Evolutionary conservation across 192 early-diverging fungal genomes (phyloP), one percentile per base, ranked within the genome.

Genomic region (Martensiomyces pterosporus): DNA sequence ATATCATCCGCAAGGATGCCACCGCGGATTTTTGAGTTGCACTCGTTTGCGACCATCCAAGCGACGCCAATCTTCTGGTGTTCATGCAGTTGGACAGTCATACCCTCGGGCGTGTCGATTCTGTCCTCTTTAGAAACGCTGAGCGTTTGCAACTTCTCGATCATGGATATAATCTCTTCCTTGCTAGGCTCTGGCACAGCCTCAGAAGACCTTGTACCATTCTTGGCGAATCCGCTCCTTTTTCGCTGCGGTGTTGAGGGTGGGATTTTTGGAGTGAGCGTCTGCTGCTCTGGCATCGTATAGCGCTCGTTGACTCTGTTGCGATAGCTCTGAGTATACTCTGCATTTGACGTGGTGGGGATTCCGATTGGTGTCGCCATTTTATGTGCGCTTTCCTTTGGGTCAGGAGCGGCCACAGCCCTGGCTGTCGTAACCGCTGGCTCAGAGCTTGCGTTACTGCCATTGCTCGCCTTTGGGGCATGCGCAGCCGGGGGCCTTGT

Each of bases 1-100:
- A 84, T 84, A 43, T 86, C 84, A 50, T 86, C 84, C 2, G 74
- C 79, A 0, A 86, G 55, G 32, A 84, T 73, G 5, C 84, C 84
- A 25, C 84, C 84, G 3, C 64, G 56, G 10, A 37, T 40, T 3
- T 53, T 12, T 3, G 15, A 51, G 22, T 67, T 55, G 9, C 47
- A 43, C 38, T 85, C 84, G 69, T 75, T 76, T 22, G 72, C 65
- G 17, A 57, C 53, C 61, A 85, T 66, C 84, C 84, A 85, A 2
- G 71, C 60, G 19, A 85, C 43, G 3, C 79, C 83, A 43, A 70
- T 70, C 35, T 75, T 75, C 57, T 85, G 83, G 44, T 85, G 81
- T 38, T 78, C 76, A 43, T 79, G 41, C 2, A 85, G 55, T 8
- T 39, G 18, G 18, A 66, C 35, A 12, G 60, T 56, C 50, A 84